Base-by-base conservation (phyloP, 768 basidiomycete genomes). In the Amanita subjunquillea region DNA sequence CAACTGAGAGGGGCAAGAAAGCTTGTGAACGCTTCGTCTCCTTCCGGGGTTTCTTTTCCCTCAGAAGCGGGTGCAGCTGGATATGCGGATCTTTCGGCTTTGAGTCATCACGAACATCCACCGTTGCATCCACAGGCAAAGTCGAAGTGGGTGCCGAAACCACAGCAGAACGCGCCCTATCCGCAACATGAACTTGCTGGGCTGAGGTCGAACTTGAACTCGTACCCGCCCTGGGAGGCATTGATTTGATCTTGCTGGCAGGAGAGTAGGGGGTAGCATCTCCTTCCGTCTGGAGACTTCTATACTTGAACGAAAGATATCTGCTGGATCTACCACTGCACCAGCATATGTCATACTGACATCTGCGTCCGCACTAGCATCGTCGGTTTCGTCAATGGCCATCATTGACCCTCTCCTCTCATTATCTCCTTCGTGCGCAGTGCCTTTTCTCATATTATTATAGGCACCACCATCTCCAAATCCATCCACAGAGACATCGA, bases 31-130 rank as follows among this genome's bases (percentile, higher is more conserved):
- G 40, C 50, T 44, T 43, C 15, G 23, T 15, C 41, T 51, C 50
- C 29, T 51, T 51, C 41, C 20, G 9, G 15, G 23, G 41, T 27
- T 51, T 5, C n/a, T 51, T 51, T 32, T 51, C 34, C 41, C 32
- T 10, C 50, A 51, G 27, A 10, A 51, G 50, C 23, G 50, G 50
- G 22, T 51, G 50, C 9, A 51, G 12, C 13, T 51, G 41, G 30
- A 44, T 29, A 34, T 44, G 32, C 15, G 50, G 37, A 12, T 51
- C 25, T 43, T 37, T 20, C 13, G 41, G 15, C 37, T 23, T 23
- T n/a, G 40, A 17, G 30, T 27, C 40, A 23, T 13, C 32, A 20
- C 25, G 3, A 17, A 36, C 17, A 46, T 17, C 15, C 27, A 30
- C 17, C n/a, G 4, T 9, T 29, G 27, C 10, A 8, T 29, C n/a